Base-by-base conservation (phyloP, 495 filamentous ascomycete species). In the Penicillium desertorum region DNA sequence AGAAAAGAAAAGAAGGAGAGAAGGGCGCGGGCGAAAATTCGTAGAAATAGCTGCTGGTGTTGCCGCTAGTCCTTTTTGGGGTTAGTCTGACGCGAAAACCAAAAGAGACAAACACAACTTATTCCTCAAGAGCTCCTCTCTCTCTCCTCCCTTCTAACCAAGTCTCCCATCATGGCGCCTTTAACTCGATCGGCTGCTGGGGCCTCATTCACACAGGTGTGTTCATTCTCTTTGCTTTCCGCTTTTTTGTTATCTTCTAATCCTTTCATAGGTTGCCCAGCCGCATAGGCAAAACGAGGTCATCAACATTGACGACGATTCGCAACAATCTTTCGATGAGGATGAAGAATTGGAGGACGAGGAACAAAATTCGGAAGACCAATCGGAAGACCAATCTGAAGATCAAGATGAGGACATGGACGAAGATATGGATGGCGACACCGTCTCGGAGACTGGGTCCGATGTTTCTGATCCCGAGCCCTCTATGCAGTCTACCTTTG, bases 1-100 rank as follows among this genome's bases (percentile, higher is more conserved):
- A 80, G 79, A 75, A 83, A 82, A 77, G 81, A 71, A 75, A 74
- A 75, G 61, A 69, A 65, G 73, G 82, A 79, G 69, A 79, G 76
- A 69, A 57, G 43, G 45, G 56, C 34, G 42, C 23, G 51, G 45
- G 41, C 55, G 57, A 66, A 73, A 65, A 57, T 49, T 56, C 20
- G 57, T 27, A 59, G 51, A 62, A 64, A 68, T 67, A 58, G 36
- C 56, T 60, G 71, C 69, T 66, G 60, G 57, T 54, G 41, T 55
- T 59, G 5, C 39, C 54, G 64, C 75, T 77, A 76, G 64, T 59
- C 66, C 44, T 0, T 16, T 62, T 71, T 51, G 48, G 67, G 67
- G 10, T 43, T 69, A 68, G 70, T 34, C 34, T 22, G 49, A 78
- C 76, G 45, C 74, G 76, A 70, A 63, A 71, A 67, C 64, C 66